Base-by-base conservation (phyloP, 495 filamentous ascomycete species). In the Tuber microsphaerosporum region DNA sequence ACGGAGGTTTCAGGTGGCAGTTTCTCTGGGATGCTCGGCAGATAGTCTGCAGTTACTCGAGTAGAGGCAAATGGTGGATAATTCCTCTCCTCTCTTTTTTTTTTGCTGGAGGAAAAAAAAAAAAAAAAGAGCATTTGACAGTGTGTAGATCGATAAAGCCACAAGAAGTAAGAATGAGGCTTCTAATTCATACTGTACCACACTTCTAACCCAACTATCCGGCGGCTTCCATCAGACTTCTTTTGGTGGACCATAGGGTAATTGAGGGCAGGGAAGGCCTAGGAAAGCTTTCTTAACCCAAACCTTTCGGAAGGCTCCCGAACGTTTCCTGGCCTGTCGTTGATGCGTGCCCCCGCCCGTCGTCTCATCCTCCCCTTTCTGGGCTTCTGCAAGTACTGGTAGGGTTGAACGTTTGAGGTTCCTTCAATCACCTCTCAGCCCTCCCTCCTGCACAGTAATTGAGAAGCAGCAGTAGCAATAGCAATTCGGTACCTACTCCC, bases 281-380 rank as follows among this genome's bases (percentile, higher is more conserved):
- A 26, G 56, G 26, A 65, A 16, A 16, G 26, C 56, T 19, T 65
- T 65, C 56, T 65, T 65, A 65, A 34, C 56, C 34, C 26, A 14
- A 34, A 65, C 26, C 56, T 34, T 65, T 65, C 56, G 56, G 56
- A 65, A 65, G 26, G 26, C 56, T 65, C 56, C n/a, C 56, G 34
- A 26, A 31, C 26, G 26, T 65, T 65, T 65, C 56, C 56, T 17
- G 56, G 26, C 56, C 56, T 34, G 56, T 65, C 56, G 56, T 65
- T 65, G 56, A 65, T 65, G 56, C 56, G 56, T 65, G 56, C n/a
- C 56, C 56, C 56, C 56, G 56, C 56, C 56, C 56, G 26, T 65
- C 56, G 56, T 65, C 26, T 34, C 56, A 65, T 65, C 56, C 56
- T 34, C 56, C 56, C 56, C 56, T 65, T 26, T 65, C 26, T 34